Evolutionary conservation across 2,329 filamentous ascomycete genomes (phyloP), one percentile per base, ranked within the genome.

Genomic region (Aspergillus sp.): DNA sequence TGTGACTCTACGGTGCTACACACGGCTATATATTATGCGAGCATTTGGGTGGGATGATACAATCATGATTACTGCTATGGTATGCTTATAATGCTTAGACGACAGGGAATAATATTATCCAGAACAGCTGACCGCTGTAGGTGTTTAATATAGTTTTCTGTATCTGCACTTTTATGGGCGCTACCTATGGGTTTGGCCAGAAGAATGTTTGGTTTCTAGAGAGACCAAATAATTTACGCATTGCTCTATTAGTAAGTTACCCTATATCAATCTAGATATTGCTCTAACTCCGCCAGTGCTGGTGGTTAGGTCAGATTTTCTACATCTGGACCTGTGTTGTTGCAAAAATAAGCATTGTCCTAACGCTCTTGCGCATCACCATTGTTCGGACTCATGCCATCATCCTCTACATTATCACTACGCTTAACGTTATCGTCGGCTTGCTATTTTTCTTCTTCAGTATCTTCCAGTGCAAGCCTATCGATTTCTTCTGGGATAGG

Each of bases 221-320:
- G 3, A 49, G 58, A 11, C 59, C 60, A 2, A 56, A 63, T 3
- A 24, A 65, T 42, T 53, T 62, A n/a, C 54, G 47, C 10, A 51
- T 44, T 19, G 64, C 62, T 5, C 22, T 67, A 14, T 46, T 67
- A 49, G 65, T 68, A 60, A 38, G 59, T 49, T 7, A 16, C 6
- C 14, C 35, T 4, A 17, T 26, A 40, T n/a, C 8, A 2, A 16
- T 30, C 22, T 1, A 5, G 17, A 26, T 40, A 6, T 13, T 13
- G 41, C 4, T 24, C 17, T 7, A 16, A 50, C 43, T 33, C 30
- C 8, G 8, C 26, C 26, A 59, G 65, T 66, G 54, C 50, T 82
- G 77, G 78, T 82, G 76, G 65, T 65, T 82, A 8, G 79, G 76
- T 59, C 78, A 82, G 54, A 57, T 79, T 8, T 73, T 79, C 54